Evolutionary conservation across 805 yeast species (phyloP), one percentile per base, ranked within the genome.

Genomic region (Kuraishia floccosa): DNA sequence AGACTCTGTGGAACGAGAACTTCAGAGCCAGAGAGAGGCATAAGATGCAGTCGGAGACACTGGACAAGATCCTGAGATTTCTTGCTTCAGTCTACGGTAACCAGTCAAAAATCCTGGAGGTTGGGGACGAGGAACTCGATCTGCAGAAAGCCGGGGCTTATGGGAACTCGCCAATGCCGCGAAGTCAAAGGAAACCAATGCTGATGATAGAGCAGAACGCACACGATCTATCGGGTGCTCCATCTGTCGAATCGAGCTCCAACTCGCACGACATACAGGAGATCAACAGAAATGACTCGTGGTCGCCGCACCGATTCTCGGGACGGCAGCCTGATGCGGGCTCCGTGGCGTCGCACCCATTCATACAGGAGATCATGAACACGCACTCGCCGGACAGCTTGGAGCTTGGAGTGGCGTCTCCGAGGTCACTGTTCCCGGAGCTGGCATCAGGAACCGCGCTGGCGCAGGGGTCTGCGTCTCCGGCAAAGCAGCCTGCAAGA

Each of bases 1-100:
- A 84, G 49, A 54, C 84, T 44, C 56, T 91, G 27, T 91, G 98
- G 98, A 77, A 79, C 37, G 97, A 91, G 49, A 79, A 85, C 45
- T 76, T 68, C 49, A 58, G 76, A 35, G 78, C 89, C 5, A 65
- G 96, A 32, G 96, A 89, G 50, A 71, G 87, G 39, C 83, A 87
- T 52, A 73, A 79, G 43, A 67, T 76, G 21, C 97, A 91, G 50
- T 76, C 89, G 25, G 89, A 82, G 39, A 84, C 95, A 15, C 63
- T 91, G 34, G 94, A 86, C 40, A 80, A 83, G 39, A 89, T 91
- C 30, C 56, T 91, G 44, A 72, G 91, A 42, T 89, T 91, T 41
- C 61, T 91, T 44, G 93, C 96, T 2, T 72, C 87, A 5, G 68
- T 89, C 3, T 81, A 80, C 44, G 87, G 87, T 14, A 68, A 65